Base-by-base conservation (phyloP, 768 basidiomycete genomes). In the Boletus reticulatus region DNA sequence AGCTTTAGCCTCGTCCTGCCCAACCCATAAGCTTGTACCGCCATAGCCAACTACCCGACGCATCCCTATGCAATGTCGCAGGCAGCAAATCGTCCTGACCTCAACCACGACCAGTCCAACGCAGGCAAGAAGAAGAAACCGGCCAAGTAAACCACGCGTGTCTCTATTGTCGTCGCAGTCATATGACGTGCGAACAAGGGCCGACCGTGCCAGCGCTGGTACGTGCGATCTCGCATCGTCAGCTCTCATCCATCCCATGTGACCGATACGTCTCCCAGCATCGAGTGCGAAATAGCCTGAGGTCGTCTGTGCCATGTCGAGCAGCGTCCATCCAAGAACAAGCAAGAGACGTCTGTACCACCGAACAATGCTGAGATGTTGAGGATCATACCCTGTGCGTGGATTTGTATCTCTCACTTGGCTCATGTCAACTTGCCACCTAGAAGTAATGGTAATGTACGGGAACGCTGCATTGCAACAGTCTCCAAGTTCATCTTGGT, bases 281-380 rank as follows among this genome's bases (percentile, higher is more conserved):
- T 98, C 65, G 98, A 98, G 72, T 85, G 96, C 38, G 95, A 98
- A 72, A 98, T 98, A 57, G n/a, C n/a, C n/a, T n/a, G n/a, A n/a
- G 92, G 93, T 0, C 93, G 97, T 74, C 78, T 96, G 14, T 97
- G 94, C 66, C 89, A 93, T 63, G 95, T 96, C 70, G 92, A 95
- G 66, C 83, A 83, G 55, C 79, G 84, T 46, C 78, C 79, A 2
- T 55, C 61, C 1, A 84, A 84, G 65, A 70, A 66, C n/a, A 85
- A 84, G 57, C 75, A 78, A 34, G 67, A 69, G 20, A 69, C 16
- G 54, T 45, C 69, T 0, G 17, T 69, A 24, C 41, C 72, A 13
- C 36, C 75, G 36, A 78, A 43, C 22, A 22, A 3, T 22, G 22
- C 22, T 22, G 22, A 22, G 22, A 52, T 78, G 36, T 61, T 76